Evolutionary conservation across 495 filamentous ascomycete species (phyloP), one percentile per base, ranked within the genome.

Genomic region (Neurospora tetrasperma): DNA sequence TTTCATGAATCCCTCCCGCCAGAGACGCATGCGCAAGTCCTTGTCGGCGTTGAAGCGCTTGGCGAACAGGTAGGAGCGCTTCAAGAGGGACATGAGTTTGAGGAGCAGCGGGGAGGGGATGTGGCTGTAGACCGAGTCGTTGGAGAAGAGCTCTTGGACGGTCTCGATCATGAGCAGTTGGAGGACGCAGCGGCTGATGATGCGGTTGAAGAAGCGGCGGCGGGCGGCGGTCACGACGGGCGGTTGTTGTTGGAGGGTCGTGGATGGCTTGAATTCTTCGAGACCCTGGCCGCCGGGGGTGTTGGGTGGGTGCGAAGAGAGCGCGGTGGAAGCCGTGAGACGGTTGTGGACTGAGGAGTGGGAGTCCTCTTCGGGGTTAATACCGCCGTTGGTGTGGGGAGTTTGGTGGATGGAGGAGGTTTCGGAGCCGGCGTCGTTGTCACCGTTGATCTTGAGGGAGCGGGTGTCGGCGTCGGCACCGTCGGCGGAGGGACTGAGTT

Each of bases 121-220:
- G 80, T 96, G 88, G 40, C 89, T 88, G 82, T 98, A 99, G 44
- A 99, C 96, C 40, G 92, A 87, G 77, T 99, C 95, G 79, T 98
- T 98, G 71, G 93, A 96, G 84, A 99, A 98, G 39, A 99, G 88
- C 80, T 99, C 96, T 76, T 97, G 94, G 46, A 99, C 96, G 1
- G 96, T 99, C 79, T 98, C 96, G 80, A 99, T 99, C 93, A 98
- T 98, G 70, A 99, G 89, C 5, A 99, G 86, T 79, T 98, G 96
- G 16, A 99, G 85, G 12, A 99, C 96, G 81, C 96, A 99, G 76
- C 94, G 94, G n/a, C 93, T 97, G 82, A 99, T 99, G 79, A 99
- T 99, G 76, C 95, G 92, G 81, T 98, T 99, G 86, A 99, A 99
- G 82, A 97, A 97, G 35, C 93, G 91, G n/a, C 96, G 89, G 38